These are phyloP conservation scores for Silene latifolia DNA, from an alignment of 148 eudicot genomes.

Conservation along the genomic window DNA sequence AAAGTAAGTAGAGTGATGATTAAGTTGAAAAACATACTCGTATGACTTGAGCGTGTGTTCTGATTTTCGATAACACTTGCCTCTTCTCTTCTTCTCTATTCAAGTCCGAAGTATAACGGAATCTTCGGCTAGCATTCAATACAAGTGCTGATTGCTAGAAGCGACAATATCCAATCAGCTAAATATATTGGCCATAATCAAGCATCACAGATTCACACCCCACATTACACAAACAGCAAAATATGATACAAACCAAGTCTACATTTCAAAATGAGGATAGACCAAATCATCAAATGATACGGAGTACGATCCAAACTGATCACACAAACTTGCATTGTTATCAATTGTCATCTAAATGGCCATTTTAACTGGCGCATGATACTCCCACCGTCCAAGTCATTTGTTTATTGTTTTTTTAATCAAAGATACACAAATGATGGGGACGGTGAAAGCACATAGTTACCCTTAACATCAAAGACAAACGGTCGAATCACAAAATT, in stretches of 20 bases:
- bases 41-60: slow-evolving; percentile 86
- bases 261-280: neutral
- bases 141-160: slow-evolving; percentile 93
- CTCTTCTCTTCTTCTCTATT: slow-evolving; percentile 87
- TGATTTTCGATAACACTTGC: slow-evolving; percentile 59
- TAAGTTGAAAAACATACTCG: slow-evolving; percentile 40
- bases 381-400: neutral
- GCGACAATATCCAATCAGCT: slow-evolving; percentile 21
- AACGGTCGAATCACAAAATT: too few relatives aligned
- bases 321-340: neutral
- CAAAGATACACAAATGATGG: too few relatives aligned
- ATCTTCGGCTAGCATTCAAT: slow-evolving; percentile 82
- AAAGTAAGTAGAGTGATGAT: neutral
- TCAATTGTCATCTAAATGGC: neutral
- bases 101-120: slow-evolving; percentile 82
- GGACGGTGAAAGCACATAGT: too few relatives aligned
- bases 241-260: neutral
- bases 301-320: neutral
- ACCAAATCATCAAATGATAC: neutral
- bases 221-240: neutral
- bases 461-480: too few relatives aligned
- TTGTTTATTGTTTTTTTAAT: too few relatives aligned
- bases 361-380: neutral
- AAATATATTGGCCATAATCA: neutral
- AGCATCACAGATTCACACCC: neutral